phyloP scores from a whole-genome alignment of 2,329 filamentous ascomycete species.

The Calonectria leucothoes region DNA sequence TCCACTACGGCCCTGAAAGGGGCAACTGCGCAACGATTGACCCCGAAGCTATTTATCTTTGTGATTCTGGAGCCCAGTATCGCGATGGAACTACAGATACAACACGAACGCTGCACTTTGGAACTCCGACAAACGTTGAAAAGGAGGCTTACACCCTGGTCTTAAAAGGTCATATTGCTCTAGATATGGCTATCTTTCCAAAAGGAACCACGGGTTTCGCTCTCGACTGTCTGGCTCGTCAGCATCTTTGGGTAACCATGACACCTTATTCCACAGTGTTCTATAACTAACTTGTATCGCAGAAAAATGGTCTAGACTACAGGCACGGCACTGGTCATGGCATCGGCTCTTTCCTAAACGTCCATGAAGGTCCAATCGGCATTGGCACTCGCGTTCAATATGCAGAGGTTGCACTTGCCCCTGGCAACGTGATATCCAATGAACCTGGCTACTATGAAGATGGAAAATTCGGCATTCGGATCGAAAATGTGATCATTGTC shows the following conservation, averaged over 20 bases:
- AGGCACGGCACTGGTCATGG: conserved; percentile 97
- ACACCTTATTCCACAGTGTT: conserved; percentile 34
- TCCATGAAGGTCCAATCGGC: conserved; percentile 96
- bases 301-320: conserved; percentile 84
- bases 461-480: conserved; percentile 92
- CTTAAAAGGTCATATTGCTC: conserved; percentile 90
- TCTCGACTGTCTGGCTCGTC: conserved; percentile 87
- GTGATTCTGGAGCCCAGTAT: conserved; percentile 97
- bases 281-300: conserved; percentile 29
- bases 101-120: conserved; percentile 93
- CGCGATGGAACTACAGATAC: conserved; percentile 96
- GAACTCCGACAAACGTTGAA: conserved; percentile 84
- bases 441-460: conserved; percentile 99
- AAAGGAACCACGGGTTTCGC: conserved; percentile 96
- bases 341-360: conserved; percentile 94
- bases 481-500: conserved; percentile 95
- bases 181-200: conserved; percentile 89
- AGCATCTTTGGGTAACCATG: conserved; percentile 82
- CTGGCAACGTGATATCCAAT: conserved; percentile 96
- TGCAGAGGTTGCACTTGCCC: conserved; percentile 86
- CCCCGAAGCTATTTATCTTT: conserved; percentile 88
- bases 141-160: conserved; percentile 93
- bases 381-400: conserved; percentile 94
- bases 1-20: conserved; percentile 92
- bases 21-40: conserved; percentile 87